Evolutionary conservation across 2,329 filamentous ascomycete species (phyloP).

Genomic region (Elsinoe ampelina): DNA sequence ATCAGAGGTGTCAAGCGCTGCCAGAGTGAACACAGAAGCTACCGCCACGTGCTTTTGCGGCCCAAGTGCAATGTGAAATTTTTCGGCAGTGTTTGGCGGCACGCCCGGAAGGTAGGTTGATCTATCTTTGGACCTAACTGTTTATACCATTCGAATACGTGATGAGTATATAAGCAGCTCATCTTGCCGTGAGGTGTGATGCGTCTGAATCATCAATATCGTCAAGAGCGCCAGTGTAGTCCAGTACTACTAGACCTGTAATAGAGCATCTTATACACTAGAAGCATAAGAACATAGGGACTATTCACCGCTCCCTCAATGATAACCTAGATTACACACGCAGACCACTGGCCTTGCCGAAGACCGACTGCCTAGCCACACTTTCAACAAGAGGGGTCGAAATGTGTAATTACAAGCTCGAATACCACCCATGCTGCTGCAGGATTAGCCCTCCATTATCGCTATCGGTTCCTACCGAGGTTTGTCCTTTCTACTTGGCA

Average conservation of each 20-base stretch:
- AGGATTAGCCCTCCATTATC: not conserved
- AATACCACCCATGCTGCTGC: not conserved
- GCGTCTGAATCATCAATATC: no score
- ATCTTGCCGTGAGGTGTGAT: no score
- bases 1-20: no score
- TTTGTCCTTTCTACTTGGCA: not conserved
- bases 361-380: not conserved
- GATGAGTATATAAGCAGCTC: no score
- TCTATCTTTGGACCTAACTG: not conserved
- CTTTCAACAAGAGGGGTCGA: not conserved
- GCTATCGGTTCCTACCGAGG: not conserved
- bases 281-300: no score
- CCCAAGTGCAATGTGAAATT: not conserved
- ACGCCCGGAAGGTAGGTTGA: not conserved
- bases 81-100: not conserved
- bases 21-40: no score
- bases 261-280: no score
- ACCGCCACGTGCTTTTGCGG: no score
- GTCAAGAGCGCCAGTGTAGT: no score
- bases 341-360: not conserved
- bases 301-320: no score
- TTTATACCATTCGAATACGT: no score
- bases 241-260: no score
- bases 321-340: not conserved
- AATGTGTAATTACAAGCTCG: not conserved